Percentiles rank a stretch among this genome's conserved stretches.
Conservation (phyloP, 2,329 filamentous ascomycete species). For the Lasiodiplodia sp. region DNA sequence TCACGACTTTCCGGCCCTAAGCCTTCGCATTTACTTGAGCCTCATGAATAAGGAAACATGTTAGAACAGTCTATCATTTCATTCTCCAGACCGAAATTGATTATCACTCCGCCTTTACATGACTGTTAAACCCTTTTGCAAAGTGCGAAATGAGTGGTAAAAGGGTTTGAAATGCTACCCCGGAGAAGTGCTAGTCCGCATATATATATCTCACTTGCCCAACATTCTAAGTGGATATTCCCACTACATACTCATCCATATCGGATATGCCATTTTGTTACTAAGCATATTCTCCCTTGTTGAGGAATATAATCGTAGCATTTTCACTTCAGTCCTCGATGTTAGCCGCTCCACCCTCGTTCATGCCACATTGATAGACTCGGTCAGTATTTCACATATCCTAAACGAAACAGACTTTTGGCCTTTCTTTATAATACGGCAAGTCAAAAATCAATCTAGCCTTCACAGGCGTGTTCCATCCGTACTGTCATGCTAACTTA, state of each 20-base stretch:
- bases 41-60: background rate
- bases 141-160: too few species aligned
- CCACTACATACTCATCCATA: too few species aligned
- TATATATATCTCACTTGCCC: too few species aligned
- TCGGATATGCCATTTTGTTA: background rate
- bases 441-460: background rate
- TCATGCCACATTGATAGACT: background rate
- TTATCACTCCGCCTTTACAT: too few species aligned
- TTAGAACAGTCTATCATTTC: background rate
- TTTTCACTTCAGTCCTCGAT: background rate
- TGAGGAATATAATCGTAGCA: background rate
- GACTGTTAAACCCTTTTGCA: background rate
- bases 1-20: conserved; percentile 44
- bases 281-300: background rate
- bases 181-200: too few species aligned
- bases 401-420: background rate
- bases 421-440: too few species aligned
- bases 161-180: too few species aligned
- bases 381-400: background rate
- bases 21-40: background rate
- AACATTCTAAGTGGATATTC: too few species aligned
- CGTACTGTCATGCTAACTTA: too few species aligned
- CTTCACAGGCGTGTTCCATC: background rate
- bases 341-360: background rate
- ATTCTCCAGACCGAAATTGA: too few species aligned